Evolutionary conservation across 1,139 yeast species (phyloP).

Genomic region (Blastobotrys indianensis): DNA sequence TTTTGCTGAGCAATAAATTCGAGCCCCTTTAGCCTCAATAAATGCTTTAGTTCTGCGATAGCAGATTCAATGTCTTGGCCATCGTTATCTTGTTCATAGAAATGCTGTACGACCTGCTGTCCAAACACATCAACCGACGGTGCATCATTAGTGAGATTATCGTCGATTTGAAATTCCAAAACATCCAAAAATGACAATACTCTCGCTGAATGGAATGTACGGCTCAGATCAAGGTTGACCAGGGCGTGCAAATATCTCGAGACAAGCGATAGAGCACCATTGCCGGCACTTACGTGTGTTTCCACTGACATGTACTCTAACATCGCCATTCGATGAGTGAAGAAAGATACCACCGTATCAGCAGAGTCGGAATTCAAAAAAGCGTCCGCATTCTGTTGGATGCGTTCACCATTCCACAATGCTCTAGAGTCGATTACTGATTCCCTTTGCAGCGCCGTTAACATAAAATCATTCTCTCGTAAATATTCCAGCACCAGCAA

Average conservation of each 20-base stretch:
- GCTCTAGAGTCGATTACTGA: conserved; percentile 45
- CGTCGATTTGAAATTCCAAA: conserved; percentile 46
- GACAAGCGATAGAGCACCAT: conserved; percentile 51
- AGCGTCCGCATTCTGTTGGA: conserved; percentile 33
- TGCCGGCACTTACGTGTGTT: conserved; percentile 52
- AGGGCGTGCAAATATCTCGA: conserved; percentile 50
- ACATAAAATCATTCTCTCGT: conserved; percentile 47
- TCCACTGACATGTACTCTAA: conserved; percentile 69
- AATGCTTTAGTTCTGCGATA: conserved; percentile 19
- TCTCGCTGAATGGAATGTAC: conserved; percentile 42
- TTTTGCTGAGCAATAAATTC: conserved; percentile 22
- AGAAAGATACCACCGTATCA: conserved; percentile 55
- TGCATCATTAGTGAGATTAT: conserved; percentile 6
- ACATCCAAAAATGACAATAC: conserved; percentile 65
- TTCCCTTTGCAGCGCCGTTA: conserved; percentile 47
- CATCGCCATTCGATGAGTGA: conserved; percentile 54
- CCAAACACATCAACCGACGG: conserved; percentile 12
- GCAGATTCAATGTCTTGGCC: conserved; percentile 18
- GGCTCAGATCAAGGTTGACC: conserved; percentile 34
- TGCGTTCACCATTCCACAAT: conserved; percentile 48
- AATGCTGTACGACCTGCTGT: conserved; percentile 11
- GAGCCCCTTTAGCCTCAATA: conserved; percentile 26
- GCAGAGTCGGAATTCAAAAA: conserved; percentile 33
- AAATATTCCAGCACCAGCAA: conserved; percentile 47
- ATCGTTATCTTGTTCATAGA: conserved; percentile 12